phyloP scores from a whole-genome alignment of 352 stramenopile genomes.

The Halophytophthora polymorphica region DNA sequence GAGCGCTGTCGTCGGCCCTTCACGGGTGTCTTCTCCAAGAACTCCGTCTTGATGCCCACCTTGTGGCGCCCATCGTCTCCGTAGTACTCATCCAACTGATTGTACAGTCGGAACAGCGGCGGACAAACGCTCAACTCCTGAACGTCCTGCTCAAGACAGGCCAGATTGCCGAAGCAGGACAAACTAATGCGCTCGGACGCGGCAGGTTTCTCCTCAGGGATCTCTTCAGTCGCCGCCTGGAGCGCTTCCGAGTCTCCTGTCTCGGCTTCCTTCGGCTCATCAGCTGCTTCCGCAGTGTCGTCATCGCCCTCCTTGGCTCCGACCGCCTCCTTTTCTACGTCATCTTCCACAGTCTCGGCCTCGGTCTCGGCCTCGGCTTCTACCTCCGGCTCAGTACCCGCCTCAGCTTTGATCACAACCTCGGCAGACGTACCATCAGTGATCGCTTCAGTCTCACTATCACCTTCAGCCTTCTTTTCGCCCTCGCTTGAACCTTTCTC shows the following conservation, averaged over 20 bases:
- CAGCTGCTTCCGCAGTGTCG: background rate
- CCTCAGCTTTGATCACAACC: background rate
- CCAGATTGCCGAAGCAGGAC: conserved; percentile 40
- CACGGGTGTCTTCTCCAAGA: conserved; percentile 53
- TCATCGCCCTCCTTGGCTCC: background rate
- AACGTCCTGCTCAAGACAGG: conserved; percentile 58
- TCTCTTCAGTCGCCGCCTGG: background rate
- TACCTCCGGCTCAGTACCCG: background rate
- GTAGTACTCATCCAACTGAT: conserved; percentile 69
- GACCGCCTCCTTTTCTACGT: conserved; percentile 4
- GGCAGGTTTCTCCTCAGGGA: conserved; percentile 1
- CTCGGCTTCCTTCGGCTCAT: conserved; percentile 5
- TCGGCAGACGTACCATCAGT: background rate
- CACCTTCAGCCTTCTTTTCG: conserved; percentile 1
- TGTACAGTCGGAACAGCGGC: conserved; percentile 63
- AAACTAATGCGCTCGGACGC: conserved; percentile 42
- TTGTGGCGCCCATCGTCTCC: conserved; percentile 50
- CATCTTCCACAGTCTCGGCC: background rate
- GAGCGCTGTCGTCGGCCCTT: conserved; percentile 34
- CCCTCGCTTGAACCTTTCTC: background rate
- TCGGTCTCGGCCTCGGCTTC: background rate
- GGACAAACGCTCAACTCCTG: conserved; percentile 61
- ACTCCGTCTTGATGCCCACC: conserved; percentile 54
- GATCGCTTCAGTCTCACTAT: background rate
- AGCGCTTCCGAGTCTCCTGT: background rate